phyloP scores from a whole-genome alignment of 768 basidiomycete species.

The Hypsizygus marmoreus region DNA sequence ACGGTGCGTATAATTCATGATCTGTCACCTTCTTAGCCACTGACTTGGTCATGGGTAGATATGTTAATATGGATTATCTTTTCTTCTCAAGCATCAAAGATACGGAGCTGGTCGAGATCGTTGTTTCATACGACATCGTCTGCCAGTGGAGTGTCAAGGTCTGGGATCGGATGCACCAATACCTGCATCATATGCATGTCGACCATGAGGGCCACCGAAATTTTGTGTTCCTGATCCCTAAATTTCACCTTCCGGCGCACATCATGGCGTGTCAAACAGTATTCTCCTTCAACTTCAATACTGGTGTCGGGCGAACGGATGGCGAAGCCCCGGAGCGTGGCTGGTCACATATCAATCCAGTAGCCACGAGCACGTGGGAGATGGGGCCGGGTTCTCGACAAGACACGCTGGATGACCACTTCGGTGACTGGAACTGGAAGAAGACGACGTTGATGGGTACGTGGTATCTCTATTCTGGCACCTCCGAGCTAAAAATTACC shows the following conservation, averaged over 20 bases:
- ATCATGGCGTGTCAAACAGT: conserved; percentile 18
- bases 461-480: neutral
- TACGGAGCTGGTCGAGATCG: conserved; percentile 1
- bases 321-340: conserved; percentile 21
- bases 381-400: conserved; percentile 26
- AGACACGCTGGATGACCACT: conserved; percentile 27
- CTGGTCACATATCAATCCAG: conserved; percentile 25
- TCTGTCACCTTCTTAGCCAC: neutral
- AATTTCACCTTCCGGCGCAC: conserved; percentile 32
- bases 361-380: conserved; percentile 21
- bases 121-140: conserved; percentile 29
- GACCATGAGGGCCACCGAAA: too few species aligned
- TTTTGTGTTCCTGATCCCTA: conserved; percentile 26
- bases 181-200: neutral
- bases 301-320: conserved; percentile 22
- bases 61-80: conserved; percentile 27
- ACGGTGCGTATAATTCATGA: neutral
- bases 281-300: conserved; percentile 26
- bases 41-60: conserved; percentile 3
- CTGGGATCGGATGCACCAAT: conserved; percentile 8
- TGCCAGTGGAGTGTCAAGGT: conserved; percentile 31
- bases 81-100: conserved; percentile 22
- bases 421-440: conserved; percentile 26
- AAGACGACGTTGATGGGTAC: conserved; percentile 23
- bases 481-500: neutral